Percentiles rank a stretch among this genome's conserved stretches.
Conservation (phyloP, 805 yeast genomes). For the Yarrowia bubula region DNA sequence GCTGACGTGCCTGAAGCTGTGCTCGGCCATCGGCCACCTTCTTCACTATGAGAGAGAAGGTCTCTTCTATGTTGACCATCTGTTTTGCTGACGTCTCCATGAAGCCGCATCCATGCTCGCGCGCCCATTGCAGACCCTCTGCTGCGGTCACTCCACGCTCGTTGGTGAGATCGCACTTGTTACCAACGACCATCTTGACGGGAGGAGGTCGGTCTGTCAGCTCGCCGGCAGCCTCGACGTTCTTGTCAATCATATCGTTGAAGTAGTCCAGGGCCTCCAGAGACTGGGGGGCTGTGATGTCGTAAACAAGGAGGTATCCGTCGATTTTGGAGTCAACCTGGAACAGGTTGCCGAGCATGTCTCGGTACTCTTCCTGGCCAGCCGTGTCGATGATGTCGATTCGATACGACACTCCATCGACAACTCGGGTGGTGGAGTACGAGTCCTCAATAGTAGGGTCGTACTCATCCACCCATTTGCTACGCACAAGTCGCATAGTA, state of each 20-base stretch:
- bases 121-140: slow-evolving; percentile 58
- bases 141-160: slow-evolving; percentile 55
- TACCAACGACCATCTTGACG: slow-evolving; percentile 69
- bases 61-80: slow-evolving; percentile 77
- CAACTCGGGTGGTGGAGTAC: slow-evolving; percentile 37
- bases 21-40: slow-evolving; percentile 44
- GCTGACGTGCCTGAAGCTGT: slow-evolving; percentile 18
- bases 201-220: slow-evolving; percentile 45
- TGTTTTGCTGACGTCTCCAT: slow-evolving; percentile 88
- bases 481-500: slow-evolving; percentile 39
- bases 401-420: slow-evolving; percentile 51
- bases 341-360: slow-evolving; percentile 48
- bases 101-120: slow-evolving; percentile 63
- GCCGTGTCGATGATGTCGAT: slow-evolving; percentile 73
- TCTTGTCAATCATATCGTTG: slow-evolving; percentile 52
- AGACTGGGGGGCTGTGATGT: slow-evolving; percentile 37
- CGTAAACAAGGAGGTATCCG: slow-evolving; percentile 40
- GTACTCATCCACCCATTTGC: slow-evolving; percentile 41
- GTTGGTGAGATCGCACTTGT: slow-evolving; percentile 60
- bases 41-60: slow-evolving; percentile 65
- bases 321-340: slow-evolving; percentile 36
- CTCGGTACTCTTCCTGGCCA: slow-evolving; percentile 75
- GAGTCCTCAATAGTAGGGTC: slow-evolving; percentile 41
- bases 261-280: slow-evolving; percentile 38
- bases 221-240: slow-evolving; percentile 58